Evolutionary conservation across 2,329 filamentous ascomycete species (phyloP).

Genomic region (Hymenoscyphus salicellus): DNA sequence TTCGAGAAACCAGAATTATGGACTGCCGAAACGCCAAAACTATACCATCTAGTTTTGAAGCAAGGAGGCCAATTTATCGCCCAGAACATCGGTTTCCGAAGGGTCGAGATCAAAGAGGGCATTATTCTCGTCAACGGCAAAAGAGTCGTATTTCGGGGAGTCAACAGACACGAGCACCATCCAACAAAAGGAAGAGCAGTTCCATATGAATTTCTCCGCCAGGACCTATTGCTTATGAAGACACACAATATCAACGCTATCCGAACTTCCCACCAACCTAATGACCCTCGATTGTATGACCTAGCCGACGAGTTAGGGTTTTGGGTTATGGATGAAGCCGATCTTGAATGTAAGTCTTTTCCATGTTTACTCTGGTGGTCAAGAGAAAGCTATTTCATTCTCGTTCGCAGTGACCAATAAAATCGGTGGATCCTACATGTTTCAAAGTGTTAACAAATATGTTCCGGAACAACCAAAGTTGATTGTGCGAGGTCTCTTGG

Average conservation of each 20-base stretch:
- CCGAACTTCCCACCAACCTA: slow-evolving; percentile 66
- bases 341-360: slow-evolving; percentile 43
- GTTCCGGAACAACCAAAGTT: too few species aligned
- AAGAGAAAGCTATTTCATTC: too few species aligned
- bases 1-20: slow-evolving; percentile 59
- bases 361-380: too few species aligned
- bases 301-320: slow-evolving; percentile 64
- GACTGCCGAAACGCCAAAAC: slow-evolving; percentile 64
- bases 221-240: slow-evolving; percentile 55
- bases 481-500: too few species aligned
- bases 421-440: too few species aligned
- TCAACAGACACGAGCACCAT: slow-evolving; percentile 71
- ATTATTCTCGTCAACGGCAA: slow-evolving; percentile 62
- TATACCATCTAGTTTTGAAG: slow-evolving; percentile 54
- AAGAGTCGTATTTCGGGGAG: slow-evolving; percentile 59
- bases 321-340: slow-evolving; percentile 56
- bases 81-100: slow-evolving; percentile 61
- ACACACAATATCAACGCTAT: slow-evolving; percentile 66
- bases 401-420: too few species aligned
- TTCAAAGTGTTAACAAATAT: too few species aligned
- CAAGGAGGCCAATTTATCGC: slow-evolving; percentile 38
- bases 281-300: slow-evolving; percentile 57
- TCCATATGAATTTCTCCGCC: slow-evolving; percentile 48
- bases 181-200: slow-evolving; percentile 53
- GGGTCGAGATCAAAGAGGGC: slow-evolving; percentile 59